These are phyloP conservation scores for Backusella liffmaniae DNA, from an alignment of 192 early-diverging fungal species.

Conservation along the genomic window DNA sequence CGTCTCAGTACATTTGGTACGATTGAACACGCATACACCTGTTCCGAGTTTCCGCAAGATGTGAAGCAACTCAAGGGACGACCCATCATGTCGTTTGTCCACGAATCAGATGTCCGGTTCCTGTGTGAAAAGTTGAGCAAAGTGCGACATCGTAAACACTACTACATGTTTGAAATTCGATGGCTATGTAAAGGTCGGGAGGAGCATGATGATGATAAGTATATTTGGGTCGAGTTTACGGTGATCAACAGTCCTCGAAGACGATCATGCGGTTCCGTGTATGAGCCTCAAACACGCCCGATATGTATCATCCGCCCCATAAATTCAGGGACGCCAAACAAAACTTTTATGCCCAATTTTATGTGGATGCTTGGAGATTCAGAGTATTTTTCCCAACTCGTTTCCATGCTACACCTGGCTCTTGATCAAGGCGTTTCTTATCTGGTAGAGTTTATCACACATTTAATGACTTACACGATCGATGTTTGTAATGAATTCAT, in stretches of 20 bases:
- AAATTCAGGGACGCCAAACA: background rate
- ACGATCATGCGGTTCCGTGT: background rate
- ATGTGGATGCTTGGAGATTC: background rate
- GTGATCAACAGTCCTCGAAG: conserved; percentile 10
- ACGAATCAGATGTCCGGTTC: conserved; percentile 17
- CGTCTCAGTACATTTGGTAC: conserved; percentile 25
- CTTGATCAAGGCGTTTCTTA: conserved; percentile 11
- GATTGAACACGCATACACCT: conserved; percentile 18
- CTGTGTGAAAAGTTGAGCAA: conserved; percentile 11
- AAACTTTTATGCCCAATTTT: background rate
- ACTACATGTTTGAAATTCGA: conserved; percentile 13
- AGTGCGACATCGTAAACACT: background rate
- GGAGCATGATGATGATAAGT: background rate
- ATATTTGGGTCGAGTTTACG: conserved; percentile 10
- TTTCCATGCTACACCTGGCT: background rate
- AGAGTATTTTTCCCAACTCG: background rate
- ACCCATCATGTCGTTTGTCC: conserved; percentile 29
- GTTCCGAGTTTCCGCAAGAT: conserved; percentile 10
- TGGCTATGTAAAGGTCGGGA: background rate
- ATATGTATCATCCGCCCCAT: conserved; percentile 16
- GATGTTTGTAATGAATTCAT: conserved; percentile 5
- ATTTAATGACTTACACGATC: background rate
- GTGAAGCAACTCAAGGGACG: conserved; percentile 4
- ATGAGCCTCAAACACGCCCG: conserved; percentile 13
- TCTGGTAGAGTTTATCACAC: conserved; percentile 6